Evolutionary conservation across 306 rosid species (phyloP), one percentile per base, ranked within the genome.

Genomic region (Quercus berberidifolia): DNA sequence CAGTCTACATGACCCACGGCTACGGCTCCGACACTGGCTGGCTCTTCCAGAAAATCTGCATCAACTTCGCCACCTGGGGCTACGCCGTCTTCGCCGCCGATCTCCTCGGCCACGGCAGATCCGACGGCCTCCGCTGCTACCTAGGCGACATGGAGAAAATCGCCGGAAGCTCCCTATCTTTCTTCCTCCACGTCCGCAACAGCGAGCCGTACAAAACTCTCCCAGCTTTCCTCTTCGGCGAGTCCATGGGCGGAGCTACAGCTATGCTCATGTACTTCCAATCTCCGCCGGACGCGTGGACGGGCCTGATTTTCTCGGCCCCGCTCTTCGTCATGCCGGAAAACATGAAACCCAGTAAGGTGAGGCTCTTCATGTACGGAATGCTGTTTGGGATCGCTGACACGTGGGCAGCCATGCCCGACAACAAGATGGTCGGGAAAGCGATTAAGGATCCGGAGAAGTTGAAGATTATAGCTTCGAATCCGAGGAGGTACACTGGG

Each of bases 1-100:
- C 99, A 65, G 97, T 94, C 57, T 92, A 26, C 79, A 94, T 92
- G 99, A 76, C 90, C 76, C 99, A 94, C 86, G 97, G 97, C 83
- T 94, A 94, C 83, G 99, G 99, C 74, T 94, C 97, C 89, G 99
- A 94, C 85, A 86, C 97, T 71, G 97, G 97, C 63, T 94, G 99
- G 99, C 92, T 91, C 81, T 94, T 92, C 89, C 97, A 92, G 82
- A 92, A 90, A 83, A 91, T 92, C 84, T 90, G 99, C 84, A 91
- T 94, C 84, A 69, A 23, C 80, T 92, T 79, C 91, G 76, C 99
- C 80, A 71, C 69, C 56, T 94, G 99, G 99, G 97, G 97, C 38
- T 94, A 92, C 86, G 97, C 97, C 85, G 97, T 92, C 70, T 94
- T 94, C 88, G 88, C 97, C 82, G 97, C 97, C 52, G 99, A 94